Base-by-base conservation (phyloP, 2,329 filamentous ascomycete species). In the Scytalidium lignicola region DNA sequence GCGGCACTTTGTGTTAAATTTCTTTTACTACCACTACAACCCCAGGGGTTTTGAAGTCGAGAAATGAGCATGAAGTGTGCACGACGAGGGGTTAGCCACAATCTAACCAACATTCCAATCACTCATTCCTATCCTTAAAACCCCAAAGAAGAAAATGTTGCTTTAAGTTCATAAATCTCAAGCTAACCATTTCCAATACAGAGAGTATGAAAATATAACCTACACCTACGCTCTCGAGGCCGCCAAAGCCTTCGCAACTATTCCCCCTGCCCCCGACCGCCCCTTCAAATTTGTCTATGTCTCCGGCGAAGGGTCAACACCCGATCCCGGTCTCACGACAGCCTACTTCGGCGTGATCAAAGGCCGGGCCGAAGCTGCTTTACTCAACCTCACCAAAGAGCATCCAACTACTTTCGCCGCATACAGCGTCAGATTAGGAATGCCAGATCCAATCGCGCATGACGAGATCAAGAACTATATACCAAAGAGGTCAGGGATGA, bases 211-310 rank as follows among this genome's bases (percentile, higher is more conserved):
- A 41, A 75, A 76, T 45, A 86, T 90, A 61, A 90, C 86, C 0
- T 74, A 80, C 51, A 76, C 82, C 61, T 89, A 82, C 61, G 66
- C 86, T 1, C 61, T 89, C 1, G 77, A 74, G 2, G 84, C 83
- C 0, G 85, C 83, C 1, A 70, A 74, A 51, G 79, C 82, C 12
- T 84, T 88, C 58, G 63, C 73, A 1, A 63, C 63, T 0, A 65
- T 83, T 12, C 32, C 32, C 10, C 67, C 74, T 2, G 50, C 60
- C 0, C 56, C 62, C 2, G 66, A 67, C 13, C 62, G 67, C 3
- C 77, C 80, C 0, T 83, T 90, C 65, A 80, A 79, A 46, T 90
- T 90, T 64, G 73, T 90, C 54, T 86, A 82, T 60, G 76, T 90
- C 23, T 90, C 86, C 0, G 85, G 58, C 15, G 58, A 62, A 53